These are phyloP conservation scores for Aspergillus piperis DNA, from an alignment of 2,329 filamentous ascomycete genomes.

Conservation along the genomic window DNA sequence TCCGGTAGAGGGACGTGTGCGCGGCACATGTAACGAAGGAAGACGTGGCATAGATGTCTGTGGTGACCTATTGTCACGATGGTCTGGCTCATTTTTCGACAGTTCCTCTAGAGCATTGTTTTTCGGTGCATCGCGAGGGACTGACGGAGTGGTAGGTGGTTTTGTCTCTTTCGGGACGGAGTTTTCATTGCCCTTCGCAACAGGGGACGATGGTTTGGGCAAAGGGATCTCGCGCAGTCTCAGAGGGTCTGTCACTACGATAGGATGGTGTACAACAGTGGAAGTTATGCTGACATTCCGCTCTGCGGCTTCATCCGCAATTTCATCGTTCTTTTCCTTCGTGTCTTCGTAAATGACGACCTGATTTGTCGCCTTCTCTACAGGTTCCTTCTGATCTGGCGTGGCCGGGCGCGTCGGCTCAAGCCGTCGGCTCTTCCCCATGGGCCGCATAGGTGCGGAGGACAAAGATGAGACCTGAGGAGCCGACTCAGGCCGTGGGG, in stretches of 20 bases:
- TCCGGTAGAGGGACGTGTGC: constrained; percentile 6
- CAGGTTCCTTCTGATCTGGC: constrained; percentile 26
- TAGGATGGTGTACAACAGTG: neutral
- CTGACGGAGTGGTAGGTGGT: constrained; percentile 22
- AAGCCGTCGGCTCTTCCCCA: constrained; percentile 38
- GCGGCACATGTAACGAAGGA: constrained; percentile 14
- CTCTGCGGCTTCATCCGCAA: neutral
- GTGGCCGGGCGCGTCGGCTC: constrained; percentile 37
- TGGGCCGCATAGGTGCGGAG: constrained; percentile 60
- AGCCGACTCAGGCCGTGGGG: constrained; percentile 59
- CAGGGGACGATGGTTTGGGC: neutral
- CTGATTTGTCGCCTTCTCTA: no score
- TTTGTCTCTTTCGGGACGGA: constrained; percentile 14
- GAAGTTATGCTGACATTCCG: neutral
- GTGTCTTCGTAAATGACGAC: no score
- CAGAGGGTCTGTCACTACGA: neutral
- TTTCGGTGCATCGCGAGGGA: constrained; percentile 17
- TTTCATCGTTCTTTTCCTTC: no score
- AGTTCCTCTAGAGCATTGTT: constrained; percentile 41
- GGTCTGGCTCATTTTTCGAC: constrained; percentile 39
- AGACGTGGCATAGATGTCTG: neutral
- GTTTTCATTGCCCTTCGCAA: constrained; percentile 29
- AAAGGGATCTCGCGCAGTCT: neutral
- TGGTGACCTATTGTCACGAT: constrained; percentile 27
- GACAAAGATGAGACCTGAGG: constrained; percentile 50